Evolutionary conservation across 1,139 yeast genomes (phyloP), one percentile per base, ranked within the genome.

Genomic region (Saccharomyces hybrid): DNA sequence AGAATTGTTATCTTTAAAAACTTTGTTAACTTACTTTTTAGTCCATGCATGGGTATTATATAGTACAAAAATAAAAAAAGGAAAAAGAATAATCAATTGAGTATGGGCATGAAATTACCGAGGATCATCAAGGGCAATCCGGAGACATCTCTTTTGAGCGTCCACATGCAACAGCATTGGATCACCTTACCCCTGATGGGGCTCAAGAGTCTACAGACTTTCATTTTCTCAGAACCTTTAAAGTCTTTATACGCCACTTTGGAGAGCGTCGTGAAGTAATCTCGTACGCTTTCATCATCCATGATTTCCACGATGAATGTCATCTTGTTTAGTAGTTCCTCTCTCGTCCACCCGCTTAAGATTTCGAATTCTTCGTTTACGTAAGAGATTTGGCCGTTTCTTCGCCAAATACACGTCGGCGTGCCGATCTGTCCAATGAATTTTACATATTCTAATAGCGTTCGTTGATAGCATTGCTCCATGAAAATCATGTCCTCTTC

Each of bases 71-170:
- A 38, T 14, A 19, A 38, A 4, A 11, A 19, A 16, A 38, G 6
- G 19, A 1, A 14, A 7, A 4, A 4, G 7, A 31, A 14, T 32
- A 5, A n/a, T 38, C n/a, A 38, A 38, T 38, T 38, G 44, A 38
- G 44, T 16, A 38, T 55, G 26, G 97, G 96, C 63, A 91, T 73
- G 67, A 91, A 93, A 66, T 89, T 93, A 28, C 97, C 98, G 47
- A 93, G 81, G 47, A 93, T 86, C 96, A 91, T 91, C 91, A 93
- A 86, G 14, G 99, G 99, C 54, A 93, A 81, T 58, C 95, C 97
- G 71, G 93, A 93, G 32, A 91, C 85, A 69, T 93, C 98, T 62
- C 97, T 76, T 66, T 90, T 90, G 53, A 93, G 75, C 0, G 98
- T 93, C 95, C 96, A 88, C 66, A 88, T 84, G 65, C 96, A 86